Evolutionary conservation across 169 alveolate species (phyloP).

Genomic region (Cryptosporidium tyzzeri): DNA sequence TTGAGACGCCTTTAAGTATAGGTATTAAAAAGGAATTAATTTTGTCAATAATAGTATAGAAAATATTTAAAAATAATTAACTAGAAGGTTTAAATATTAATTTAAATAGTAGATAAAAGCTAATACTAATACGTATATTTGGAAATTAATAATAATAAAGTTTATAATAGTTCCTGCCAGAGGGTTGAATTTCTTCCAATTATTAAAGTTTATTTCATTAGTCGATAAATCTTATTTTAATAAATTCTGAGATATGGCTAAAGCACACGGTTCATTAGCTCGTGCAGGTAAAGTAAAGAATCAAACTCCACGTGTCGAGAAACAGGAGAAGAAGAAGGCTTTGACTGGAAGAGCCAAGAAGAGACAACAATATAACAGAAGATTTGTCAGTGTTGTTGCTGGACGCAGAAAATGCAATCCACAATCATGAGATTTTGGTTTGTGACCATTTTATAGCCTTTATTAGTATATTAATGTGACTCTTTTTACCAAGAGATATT

Average conservation of each 20-base stretch:
- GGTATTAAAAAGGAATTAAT: not conserved
- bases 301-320: slow-evolving; percentile 97
- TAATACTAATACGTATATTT: too few relatives aligned
- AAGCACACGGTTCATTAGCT: slow-evolving; percentile 97
- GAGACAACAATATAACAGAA: slow-evolving; percentile 95
- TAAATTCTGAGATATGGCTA: slow-evolving; percentile 75
- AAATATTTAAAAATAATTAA: too few relatives aligned
- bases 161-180: not conserved
- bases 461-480: slow-evolving; percentile 1
- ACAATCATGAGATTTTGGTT: slow-evolving; percentile 34
- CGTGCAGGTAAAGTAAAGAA: slow-evolving; percentile 99
- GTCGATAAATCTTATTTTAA: not conserved
- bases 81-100: too few relatives aligned
- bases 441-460: not conserved
- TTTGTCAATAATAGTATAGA: not conserved
- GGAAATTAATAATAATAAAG: too few relatives aligned
- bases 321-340: slow-evolving; percentile 94
- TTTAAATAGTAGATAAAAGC: not conserved
- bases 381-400: slow-evolving; percentile 91
- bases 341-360: slow-evolving; percentile 98
- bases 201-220: not conserved
- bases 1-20: slow-evolving; percentile 51
- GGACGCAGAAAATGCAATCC: slow-evolving; percentile 77
- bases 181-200: not conserved
- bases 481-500: not conserved